These are phyloP conservation scores for Marasmius fiardii DNA, from an alignment of 1,284 basidiomycete species.

Conservation along the genomic window DNA sequence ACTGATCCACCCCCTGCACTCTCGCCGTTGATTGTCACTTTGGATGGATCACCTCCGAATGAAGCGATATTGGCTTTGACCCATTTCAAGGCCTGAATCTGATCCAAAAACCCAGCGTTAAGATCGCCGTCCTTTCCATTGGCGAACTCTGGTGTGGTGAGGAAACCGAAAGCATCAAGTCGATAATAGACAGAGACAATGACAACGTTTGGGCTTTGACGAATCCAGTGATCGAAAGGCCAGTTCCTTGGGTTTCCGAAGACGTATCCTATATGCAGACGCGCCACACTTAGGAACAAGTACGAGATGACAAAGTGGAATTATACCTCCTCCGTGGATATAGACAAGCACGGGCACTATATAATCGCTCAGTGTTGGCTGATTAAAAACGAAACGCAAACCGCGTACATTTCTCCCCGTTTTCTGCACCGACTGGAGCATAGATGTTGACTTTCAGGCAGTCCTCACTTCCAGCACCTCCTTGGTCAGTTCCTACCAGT, in stretches of 20 bases:
- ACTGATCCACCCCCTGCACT: conserved; percentile 57
- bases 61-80: conserved; percentile 53
- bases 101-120: conserved; percentile 62
- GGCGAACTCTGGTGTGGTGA: conserved; percentile 38
- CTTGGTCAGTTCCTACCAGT: conserved; percentile 45
- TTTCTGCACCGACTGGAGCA: conserved; percentile 38
- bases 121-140: conserved; percentile 40
- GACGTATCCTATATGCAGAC: conserved; percentile 37
- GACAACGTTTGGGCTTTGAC: conserved; percentile 45
- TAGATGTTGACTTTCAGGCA: conserved; percentile 54
- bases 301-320: conserved; percentile 1
- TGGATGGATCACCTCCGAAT: conserved; percentile 59
- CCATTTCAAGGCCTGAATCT: conserved; percentile 60
- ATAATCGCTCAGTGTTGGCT: not conserved
- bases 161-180: conserved; percentile 51
- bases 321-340: conserved; percentile 58
- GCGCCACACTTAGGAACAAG: conserved; percentile 6
- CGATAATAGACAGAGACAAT: conserved; percentile 49
- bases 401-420: conserved; percentile 37
- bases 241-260: conserved; percentile 54
- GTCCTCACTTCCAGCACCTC: conserved; percentile 60
- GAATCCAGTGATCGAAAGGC: conserved; percentile 52
- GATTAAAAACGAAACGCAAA: not conserved
- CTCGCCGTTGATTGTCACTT: conserved; percentile 60
- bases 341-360: conserved; percentile 40